These are phyloP conservation scores for Phycomyces blakesleeanus DNA, from an alignment of 192 early-diverging fungal genomes.

Conservation along the genomic window DNA sequence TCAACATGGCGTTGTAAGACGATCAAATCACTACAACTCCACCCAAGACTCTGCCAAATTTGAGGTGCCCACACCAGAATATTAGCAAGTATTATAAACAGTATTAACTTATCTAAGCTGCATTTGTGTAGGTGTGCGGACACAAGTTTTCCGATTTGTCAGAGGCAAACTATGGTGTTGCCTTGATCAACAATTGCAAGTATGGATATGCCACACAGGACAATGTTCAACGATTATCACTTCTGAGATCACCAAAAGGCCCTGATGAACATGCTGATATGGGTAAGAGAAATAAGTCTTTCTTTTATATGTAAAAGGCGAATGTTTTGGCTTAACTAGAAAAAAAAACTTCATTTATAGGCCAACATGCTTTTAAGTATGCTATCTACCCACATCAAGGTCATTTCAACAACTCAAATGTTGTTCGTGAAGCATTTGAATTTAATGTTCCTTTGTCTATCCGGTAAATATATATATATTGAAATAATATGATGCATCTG, in stretches of 20 bases:
- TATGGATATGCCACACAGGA: conserved; percentile 89
- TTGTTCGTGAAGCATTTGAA: conserved; percentile 86
- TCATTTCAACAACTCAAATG: conserved; percentile 71
- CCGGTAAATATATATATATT: conserved; percentile 23
- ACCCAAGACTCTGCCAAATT: conserved; percentile 89
- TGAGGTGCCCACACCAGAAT: no score
- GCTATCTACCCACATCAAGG: conserved; percentile 87
- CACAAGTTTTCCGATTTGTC: conserved; percentile 97
- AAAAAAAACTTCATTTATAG: conserved; percentile 45
- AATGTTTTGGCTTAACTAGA: not conserved
- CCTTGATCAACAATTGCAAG: conserved; percentile 94
- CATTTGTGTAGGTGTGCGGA: conserved; percentile 73
- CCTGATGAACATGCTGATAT: conserved; percentile 68
- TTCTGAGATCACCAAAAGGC: conserved; percentile 86
- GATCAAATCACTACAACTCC: conserved; percentile 95
- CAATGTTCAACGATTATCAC: conserved; percentile 77
- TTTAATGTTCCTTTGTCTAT: conserved; percentile 82
- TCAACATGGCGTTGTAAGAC: conserved; percentile 87
- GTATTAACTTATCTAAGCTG: conserved; percentile 67
- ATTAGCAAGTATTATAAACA: no score
- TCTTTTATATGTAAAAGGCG: no score
- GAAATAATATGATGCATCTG: not conserved
- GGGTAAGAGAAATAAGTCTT: conserved; percentile 33
- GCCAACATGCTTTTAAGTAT: conserved; percentile 81
- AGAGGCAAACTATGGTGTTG: conserved; percentile 92